Conservation (phyloP, 176 grass and related monocot genomes). For the Zea mays region DNA sequence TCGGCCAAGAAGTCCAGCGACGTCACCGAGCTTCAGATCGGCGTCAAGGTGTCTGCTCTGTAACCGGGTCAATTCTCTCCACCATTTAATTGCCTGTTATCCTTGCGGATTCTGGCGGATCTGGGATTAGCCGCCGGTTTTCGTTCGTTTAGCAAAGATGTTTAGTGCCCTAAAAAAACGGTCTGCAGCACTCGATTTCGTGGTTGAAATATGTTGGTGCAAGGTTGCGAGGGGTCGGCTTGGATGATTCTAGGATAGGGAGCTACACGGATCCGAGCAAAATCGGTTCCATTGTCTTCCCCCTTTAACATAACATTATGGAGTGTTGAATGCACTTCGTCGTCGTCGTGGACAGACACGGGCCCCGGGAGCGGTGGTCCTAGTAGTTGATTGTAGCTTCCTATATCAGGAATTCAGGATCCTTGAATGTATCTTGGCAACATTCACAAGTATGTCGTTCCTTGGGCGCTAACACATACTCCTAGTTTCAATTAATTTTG, state of each 20-base stretch:
- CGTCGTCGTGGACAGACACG: too few relatives aligned
- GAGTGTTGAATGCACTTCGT: background rate
- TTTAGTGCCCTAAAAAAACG: background rate
- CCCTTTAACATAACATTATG: background rate
- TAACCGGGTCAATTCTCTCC: background rate
- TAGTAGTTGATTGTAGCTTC: too few relatives aligned
- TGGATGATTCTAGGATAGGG: background rate
- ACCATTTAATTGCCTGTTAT: background rate
- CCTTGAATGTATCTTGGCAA: too few relatives aligned
- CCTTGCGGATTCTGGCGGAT: slow-evolving; percentile 13
- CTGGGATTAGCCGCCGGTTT: background rate
- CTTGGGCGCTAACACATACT: too few relatives aligned
- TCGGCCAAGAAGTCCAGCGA: slow-evolving; percentile 80
- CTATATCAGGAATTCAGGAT: too few relatives aligned
- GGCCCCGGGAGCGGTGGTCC: too few relatives aligned
- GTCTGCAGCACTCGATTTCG: background rate
- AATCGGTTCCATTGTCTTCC: background rate
- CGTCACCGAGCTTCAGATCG: slow-evolving; percentile 87
- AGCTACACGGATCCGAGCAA: slow-evolving; percentile 2
- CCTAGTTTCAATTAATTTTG: background rate
- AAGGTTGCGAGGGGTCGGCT: background rate
- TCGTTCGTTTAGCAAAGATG: background rate
- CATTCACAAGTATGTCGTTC: too few relatives aligned
- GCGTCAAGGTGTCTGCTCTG: slow-evolving; percentile 57
- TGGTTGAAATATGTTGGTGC: background rate